These are phyloP conservation scores for Ceratocystis huliohia DNA, from an alignment of 2,329 filamentous ascomycete species.

Conservation along the genomic window DNA sequence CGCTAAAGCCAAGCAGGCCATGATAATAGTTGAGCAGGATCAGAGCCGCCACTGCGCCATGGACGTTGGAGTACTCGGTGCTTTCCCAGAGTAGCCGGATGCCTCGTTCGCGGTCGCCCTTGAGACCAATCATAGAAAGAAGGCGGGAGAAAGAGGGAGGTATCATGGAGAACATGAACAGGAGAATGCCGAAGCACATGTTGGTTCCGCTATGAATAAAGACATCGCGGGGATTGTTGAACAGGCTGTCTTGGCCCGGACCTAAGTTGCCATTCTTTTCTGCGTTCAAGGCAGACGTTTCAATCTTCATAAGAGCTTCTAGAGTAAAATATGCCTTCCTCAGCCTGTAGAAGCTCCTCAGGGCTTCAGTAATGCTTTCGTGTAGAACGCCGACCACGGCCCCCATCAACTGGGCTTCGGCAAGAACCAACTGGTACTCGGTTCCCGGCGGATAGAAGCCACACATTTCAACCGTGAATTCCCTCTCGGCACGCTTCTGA, in stretches of 20 bases:
- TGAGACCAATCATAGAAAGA: conserved; percentile 79
- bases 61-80: conserved; percentile 73
- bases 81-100: conserved; percentile 83
- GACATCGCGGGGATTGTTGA: conserved; percentile 56
- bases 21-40: conserved; percentile 80
- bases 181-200: conserved; percentile 77
- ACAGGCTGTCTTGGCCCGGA: neutral
- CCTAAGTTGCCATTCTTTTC: conserved; percentile 10
- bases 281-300: conserved; percentile 39
- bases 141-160: conserved; percentile 83
- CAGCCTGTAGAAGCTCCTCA: conserved; percentile 86
- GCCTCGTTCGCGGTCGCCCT: conserved; percentile 71
- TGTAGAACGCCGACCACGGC: conserved; percentile 82
- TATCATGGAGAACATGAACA: conserved; percentile 81
- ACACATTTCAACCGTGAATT: conserved; percentile 31
- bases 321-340: conserved; percentile 77
- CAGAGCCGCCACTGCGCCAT: conserved; percentile 79
- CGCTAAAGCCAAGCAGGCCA: conserved; percentile 69
- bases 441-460: conserved; percentile 67
- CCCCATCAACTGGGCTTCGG: conserved; percentile 77
- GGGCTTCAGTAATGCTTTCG: conserved; percentile 80
- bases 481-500: conserved; percentile 60
- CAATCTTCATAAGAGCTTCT: conserved; percentile 63
- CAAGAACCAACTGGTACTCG: conserved; percentile 74
- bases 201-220: conserved; percentile 84